These are phyloP conservation scores for Eucalyptus decipiens DNA, from an alignment of 345 rosid genomes.

Conservation along the genomic window DNA sequence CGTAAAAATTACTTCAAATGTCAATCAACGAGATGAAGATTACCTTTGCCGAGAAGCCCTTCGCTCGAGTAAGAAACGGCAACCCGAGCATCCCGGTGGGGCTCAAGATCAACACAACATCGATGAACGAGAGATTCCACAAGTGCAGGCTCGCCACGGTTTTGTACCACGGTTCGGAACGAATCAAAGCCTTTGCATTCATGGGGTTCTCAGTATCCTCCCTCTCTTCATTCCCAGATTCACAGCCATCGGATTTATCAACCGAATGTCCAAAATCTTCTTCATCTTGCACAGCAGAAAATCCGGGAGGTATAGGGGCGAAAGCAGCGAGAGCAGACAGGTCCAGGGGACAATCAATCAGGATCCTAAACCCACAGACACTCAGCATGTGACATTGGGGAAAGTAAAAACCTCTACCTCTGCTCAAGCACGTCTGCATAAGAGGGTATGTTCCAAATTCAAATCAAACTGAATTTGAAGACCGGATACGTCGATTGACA, in stretches of 20 bases:
- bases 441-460: not conserved
- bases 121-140: constrained; percentile 69
- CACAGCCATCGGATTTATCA: too few species aligned
- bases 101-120: constrained; percentile 63
- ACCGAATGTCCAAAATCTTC: constrained; percentile 5
- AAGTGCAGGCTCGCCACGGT: constrained; percentile 55
- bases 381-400: constrained; percentile 61
- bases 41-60: constrained; percentile 75
- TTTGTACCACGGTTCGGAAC: constrained; percentile 78
- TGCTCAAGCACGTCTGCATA: constrained; percentile 74
- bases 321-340: constrained; percentile 57
- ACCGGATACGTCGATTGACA: not conserved
- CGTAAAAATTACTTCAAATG: not conserved
- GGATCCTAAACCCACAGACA: constrained; percentile 52
- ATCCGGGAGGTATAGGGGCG: constrained; percentile 40
- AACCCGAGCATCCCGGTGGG: constrained; percentile 78
- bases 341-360: constrained; percentile 75
- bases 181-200: constrained; percentile 27
- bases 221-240: not conserved
- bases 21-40: not conserved
- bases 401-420: constrained; percentile 59
- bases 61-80: constrained; percentile 52
- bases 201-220: constrained; percentile 9
- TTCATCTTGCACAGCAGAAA: not conserved
- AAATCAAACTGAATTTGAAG: not conserved